These are phyloP conservation scores for Suillus alpinus DNA, from an alignment of 768 basidiomycete species.

Conservation along the genomic window DNA sequence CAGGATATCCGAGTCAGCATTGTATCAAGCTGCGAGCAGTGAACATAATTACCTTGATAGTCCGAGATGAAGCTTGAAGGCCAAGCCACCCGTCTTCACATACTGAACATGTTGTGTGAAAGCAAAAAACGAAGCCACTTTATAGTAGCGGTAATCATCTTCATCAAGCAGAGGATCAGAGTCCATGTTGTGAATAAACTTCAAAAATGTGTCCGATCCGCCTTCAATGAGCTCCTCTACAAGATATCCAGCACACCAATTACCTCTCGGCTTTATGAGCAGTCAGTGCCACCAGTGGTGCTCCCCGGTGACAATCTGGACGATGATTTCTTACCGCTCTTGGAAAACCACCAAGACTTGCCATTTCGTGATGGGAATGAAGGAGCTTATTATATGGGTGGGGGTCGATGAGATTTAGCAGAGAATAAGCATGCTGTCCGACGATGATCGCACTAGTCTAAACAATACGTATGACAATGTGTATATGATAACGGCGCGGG, in stretches of 20 bases:
- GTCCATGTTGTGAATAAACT: conserved; percentile 10
- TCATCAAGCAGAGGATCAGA: background rate
- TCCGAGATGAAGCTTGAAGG: conserved; percentile 9
- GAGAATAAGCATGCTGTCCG: too few species aligned
- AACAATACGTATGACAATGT: too few species aligned
- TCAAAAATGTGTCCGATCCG: background rate
- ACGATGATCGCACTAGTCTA: too few species aligned
- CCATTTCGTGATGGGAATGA: conserved; percentile 4
- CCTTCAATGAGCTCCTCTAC: conserved; percentile 6
- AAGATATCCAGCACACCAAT: background rate
- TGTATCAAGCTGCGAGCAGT: background rate
- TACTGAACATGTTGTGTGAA: conserved; percentile 14
- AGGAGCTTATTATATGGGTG: conserved; percentile 19
- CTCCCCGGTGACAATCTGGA: background rate
- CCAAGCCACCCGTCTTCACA: background rate
- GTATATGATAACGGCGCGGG: too few species aligned
- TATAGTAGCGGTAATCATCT: background rate
- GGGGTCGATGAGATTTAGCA: too few species aligned
- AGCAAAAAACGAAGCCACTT: conserved; percentile 1
- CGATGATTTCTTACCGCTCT: background rate
- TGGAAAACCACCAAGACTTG: conserved; percentile 9
- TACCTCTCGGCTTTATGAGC: background rate
- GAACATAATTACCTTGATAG: conserved; percentile 7
- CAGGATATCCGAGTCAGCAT: background rate
- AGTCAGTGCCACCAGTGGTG: background rate